Conservation (phyloP, 2,329 filamentous ascomycete genomes). For the Bertia moriformis region DNA sequence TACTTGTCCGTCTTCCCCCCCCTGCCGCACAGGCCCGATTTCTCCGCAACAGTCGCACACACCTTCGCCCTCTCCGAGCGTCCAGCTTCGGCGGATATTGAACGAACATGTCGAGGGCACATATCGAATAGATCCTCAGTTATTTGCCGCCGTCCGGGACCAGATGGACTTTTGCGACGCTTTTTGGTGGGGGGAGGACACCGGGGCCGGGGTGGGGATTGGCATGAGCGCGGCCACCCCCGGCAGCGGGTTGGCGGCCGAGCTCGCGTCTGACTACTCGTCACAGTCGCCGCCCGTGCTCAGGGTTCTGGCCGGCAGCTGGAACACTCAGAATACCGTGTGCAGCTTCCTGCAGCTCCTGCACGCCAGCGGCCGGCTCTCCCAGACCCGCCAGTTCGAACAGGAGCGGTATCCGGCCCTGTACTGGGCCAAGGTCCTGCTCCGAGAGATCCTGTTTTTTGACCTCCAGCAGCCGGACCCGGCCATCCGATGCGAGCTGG, state of each 20-base stretch:
- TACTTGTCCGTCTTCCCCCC: no score
- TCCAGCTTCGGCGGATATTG: constrained; percentile 27
- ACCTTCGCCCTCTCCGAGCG: constrained; percentile 32
- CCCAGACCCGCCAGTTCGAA: constrained; percentile 30
- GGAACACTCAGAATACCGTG: constrained; percentile 29
- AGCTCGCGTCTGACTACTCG: background rate
- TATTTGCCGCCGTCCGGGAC: constrained; percentile 23
- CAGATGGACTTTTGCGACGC: constrained; percentile 37
- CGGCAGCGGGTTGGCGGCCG: no score
- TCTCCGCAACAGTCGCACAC: constrained; percentile 33
- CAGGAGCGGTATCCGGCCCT: constrained; percentile 31
- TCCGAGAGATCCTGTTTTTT: constrained; percentile 38
- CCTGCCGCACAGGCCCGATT: constrained; percentile 21
- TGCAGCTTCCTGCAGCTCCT: constrained; percentile 38
- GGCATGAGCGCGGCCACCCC: no score
- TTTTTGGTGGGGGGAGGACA: constrained; percentile 43
- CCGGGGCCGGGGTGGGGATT: no score
- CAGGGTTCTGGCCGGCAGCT: constrained; percentile 32
- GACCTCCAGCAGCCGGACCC: constrained; percentile 34
- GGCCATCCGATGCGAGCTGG: constrained; percentile 22
- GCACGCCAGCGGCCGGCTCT: constrained; percentile 31
- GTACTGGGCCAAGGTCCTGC: constrained; percentile 36
- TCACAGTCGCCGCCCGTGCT: constrained; percentile 32
- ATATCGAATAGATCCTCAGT: constrained; percentile 24
- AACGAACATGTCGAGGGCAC: constrained; percentile 34